Evolutionary conservation across 2,329 filamentous ascomycete species (phyloP).

Genomic region (Claviceps capensis): DNA sequence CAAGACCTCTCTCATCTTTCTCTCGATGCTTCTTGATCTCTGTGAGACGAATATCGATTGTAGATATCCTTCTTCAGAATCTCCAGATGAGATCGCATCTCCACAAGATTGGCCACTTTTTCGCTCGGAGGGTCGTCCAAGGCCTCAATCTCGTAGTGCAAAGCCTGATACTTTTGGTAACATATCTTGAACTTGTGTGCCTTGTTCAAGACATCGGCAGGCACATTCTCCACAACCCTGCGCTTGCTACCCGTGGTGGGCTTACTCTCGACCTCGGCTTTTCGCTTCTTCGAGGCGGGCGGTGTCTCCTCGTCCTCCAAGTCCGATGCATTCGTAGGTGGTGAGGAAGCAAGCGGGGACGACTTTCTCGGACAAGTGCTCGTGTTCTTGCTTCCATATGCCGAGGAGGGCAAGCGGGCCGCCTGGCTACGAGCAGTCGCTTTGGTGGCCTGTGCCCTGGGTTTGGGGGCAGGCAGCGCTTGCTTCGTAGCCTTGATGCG

Average conservation of each 20-base stretch:
- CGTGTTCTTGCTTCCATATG: slow-evolving; percentile 25
- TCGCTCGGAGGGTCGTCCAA: slow-evolving; percentile 36
- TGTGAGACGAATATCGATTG: slow-evolving; percentile 24
- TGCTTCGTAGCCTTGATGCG: slow-evolving; percentile 39
- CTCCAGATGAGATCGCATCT: slow-evolving; percentile 40
- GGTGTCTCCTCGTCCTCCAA: slow-evolving; percentile 31
- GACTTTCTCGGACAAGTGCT: slow-evolving; percentile 50
- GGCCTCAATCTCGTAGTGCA: slow-evolving; percentile 41
- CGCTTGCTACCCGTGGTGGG: slow-evolving; percentile 14
- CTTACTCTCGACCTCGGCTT: slow-evolving; percentile 17
- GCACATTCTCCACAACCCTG: slow-evolving; percentile 15
- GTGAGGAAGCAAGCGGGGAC: slow-evolving; percentile 50
- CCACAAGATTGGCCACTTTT: slow-evolving; percentile 35
- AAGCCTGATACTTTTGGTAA: slow-evolving; percentile 42
- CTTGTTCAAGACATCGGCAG: slow-evolving; percentile 33
- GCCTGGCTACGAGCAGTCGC: slow-evolving; percentile 29
- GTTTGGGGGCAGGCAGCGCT: slow-evolving; percentile 16
- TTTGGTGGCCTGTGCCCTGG: slow-evolving; percentile 36
- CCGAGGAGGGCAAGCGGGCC: slow-evolving; percentile 22
- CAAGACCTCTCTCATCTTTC: neutral
- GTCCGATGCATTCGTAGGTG: slow-evolving; percentile 52
- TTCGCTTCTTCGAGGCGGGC: slow-evolving; percentile 29
- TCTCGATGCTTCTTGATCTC: slow-evolving; percentile 8
- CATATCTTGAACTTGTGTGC: slow-evolving; percentile 41
- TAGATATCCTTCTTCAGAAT: slow-evolving; percentile 48